phyloP scores from a whole-genome alignment of 441 rosid species.

The Pelargonium australe region DNA sequence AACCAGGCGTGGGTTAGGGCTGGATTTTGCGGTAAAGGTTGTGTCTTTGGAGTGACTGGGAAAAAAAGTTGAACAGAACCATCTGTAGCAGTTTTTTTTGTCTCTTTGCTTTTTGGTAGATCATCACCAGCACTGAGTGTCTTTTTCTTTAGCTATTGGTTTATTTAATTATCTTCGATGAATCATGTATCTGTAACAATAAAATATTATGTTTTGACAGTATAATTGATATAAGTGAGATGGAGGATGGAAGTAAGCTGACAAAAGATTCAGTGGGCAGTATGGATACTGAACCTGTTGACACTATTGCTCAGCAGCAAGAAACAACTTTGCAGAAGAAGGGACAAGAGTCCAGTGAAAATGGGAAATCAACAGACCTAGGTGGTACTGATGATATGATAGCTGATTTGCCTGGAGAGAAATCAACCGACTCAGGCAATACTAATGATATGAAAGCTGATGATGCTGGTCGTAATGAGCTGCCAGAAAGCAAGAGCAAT shows the following conservation, averaged over 20 bases:
- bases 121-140: neutral
- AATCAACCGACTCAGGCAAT: constrained; percentile 18
- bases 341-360: constrained; percentile 25
- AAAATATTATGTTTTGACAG: neutral
- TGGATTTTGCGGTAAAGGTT: too few relatives aligned
- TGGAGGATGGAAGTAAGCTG: constrained; percentile 55
- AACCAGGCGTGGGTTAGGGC: too few relatives aligned
- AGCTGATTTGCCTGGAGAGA: constrained; percentile 35
- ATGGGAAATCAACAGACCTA: constrained; percentile 19
- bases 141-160: neutral
- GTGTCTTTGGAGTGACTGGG: too few relatives aligned
- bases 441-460: constrained; percentile 28
- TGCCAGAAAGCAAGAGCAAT: constrained; percentile 22
- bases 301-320: constrained; percentile 27
- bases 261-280: constrained; percentile 32
- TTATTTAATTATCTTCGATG: neutral
- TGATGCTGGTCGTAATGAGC: constrained; percentile 15
- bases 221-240: constrained; percentile 23
- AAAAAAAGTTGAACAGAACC: too few relatives aligned
- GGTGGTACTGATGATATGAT: constrained; percentile 29
- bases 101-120: too few relatives aligned
- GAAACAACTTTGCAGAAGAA: constrained; percentile 22
- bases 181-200: neutral
- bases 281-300: constrained; percentile 26
- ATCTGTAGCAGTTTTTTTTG: too few relatives aligned